Evolutionary conservation across 805 yeast genomes (phyloP).

Genomic region (Kregervanrija delftensis): DNA sequence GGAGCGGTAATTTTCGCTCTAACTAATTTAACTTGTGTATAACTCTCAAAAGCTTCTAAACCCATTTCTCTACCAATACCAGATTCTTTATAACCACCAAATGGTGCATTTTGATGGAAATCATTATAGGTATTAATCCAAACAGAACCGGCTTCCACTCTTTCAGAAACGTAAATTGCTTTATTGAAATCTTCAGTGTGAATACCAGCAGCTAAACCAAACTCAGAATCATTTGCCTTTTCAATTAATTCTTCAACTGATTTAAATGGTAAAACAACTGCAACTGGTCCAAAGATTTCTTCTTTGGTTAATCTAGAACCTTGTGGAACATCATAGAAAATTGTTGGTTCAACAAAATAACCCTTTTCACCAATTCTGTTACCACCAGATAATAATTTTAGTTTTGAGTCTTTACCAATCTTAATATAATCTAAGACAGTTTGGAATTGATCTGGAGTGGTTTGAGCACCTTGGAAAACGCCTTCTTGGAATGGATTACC

Average conservation of each 20-base stretch:
- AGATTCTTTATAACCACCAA: constrained; percentile 75
- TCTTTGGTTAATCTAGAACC: constrained; percentile 59
- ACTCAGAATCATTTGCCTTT: constrained; percentile 63
- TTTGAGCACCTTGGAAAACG: constrained; percentile 73
- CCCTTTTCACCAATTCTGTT: constrained; percentile 58
- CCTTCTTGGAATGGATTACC: constrained; percentile 70
- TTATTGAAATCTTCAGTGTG: constrained; percentile 59
- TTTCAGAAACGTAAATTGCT: constrained; percentile 56
- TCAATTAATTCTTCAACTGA: constrained; percentile 60
- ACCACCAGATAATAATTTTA: constrained; percentile 67
- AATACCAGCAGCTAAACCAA: constrained; percentile 78
- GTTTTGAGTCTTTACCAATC: constrained; percentile 62
- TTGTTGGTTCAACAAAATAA: constrained; percentile 66
- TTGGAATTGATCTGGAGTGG: constrained; percentile 61
- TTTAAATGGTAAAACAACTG: constrained; percentile 60
- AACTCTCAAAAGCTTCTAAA: constrained; percentile 65
- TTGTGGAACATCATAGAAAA: constrained; percentile 61
- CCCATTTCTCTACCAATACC: constrained; percentile 90
- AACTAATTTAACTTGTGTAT: constrained; percentile 70
- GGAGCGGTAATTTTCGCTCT: constrained; percentile 36
- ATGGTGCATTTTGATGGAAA: constrained; percentile 69
- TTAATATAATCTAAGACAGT: constrained; percentile 64
- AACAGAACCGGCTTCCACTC: constrained; percentile 67
- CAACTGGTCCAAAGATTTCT: constrained; percentile 80
- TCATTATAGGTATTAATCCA: constrained; percentile 80